Percentiles rank a stretch among this genome's conserved stretches.
Evolutionary conservation across 2,329 filamentous ascomycete genomes (phyloP).

Genomic region (Hysterium pulicare): DNA sequence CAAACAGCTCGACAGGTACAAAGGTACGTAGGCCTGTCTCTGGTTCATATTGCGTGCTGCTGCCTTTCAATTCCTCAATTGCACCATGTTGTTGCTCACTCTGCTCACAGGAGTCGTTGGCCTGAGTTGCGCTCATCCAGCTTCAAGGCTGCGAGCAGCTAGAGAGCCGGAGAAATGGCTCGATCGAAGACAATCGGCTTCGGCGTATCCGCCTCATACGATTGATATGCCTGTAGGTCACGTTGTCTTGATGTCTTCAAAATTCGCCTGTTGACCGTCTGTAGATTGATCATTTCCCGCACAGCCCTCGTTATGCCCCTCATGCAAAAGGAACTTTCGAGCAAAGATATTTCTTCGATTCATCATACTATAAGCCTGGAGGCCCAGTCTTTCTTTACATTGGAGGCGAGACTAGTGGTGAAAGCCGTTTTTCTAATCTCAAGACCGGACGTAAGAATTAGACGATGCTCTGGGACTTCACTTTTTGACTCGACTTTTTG

Average conservation of each 20-base stretch:
- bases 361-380: slow-evolving; percentile 53
- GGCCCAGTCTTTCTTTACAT: slow-evolving; percentile 52
- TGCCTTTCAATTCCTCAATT: neutral
- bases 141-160: neutral
- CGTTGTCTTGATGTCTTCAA: neutral
- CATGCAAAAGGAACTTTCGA: slow-evolving; percentile 50
- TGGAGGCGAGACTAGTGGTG: slow-evolving; percentile 44
- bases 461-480: neutral
- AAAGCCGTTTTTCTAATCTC: slow-evolving; percentile 37
- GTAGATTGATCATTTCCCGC: slow-evolving; percentile 48
- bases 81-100: neutral
- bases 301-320: slow-evolving; percentile 38
- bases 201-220: slow-evolving; percentile 19
- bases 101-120: neutral
- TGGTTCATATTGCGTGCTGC: neutral
- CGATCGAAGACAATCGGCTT: slow-evolving; percentile 12
- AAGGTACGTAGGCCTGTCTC: neutral
- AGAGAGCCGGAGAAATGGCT: neutral
- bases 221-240: slow-evolving; percentile 23
- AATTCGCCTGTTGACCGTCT: neutral
- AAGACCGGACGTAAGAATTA: slow-evolving; percentile 38
- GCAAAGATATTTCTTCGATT: slow-evolving; percentile 55
- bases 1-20: neutral
- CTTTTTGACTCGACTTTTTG: slow-evolving; percentile 8
- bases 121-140: neutral